Base-by-base conservation (phyloP, 2,329 filamentous ascomycete genomes). In the Paecilomyces sp. region DNA sequence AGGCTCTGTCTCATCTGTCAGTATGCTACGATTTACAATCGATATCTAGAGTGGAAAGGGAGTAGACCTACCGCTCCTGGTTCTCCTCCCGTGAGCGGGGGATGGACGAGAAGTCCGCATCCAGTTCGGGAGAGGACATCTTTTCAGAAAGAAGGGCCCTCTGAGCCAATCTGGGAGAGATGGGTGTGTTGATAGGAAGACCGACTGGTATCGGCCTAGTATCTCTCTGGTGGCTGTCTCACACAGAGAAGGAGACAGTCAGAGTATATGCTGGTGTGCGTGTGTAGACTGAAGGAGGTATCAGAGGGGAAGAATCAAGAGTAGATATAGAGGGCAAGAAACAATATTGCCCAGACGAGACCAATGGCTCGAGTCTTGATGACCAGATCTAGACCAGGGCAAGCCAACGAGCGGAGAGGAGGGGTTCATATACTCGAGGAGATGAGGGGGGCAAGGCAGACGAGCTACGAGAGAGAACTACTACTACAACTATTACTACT, bases 1-100 rank as follows among this genome's bases (percentile, higher is more conserved):
- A 97, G 24, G 92, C 92, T 69, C 92, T 88, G 67, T 22, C 7
- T 4, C 9, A 54, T 47, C 18, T 9, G 59, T 69, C 57, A 69
- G 61, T 60, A 33, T 58, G 61, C 56, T 57, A 54, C 59, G 9
- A 8, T 54, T n/a, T 30, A 51, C 57, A 34, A 31, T 47, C 24
- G 13, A 22, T 31, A 51, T 28, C 57, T 31, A 53, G 28, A 36
- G 15, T 24, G 22, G 56, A 13, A 24, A 22, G 56, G 33, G 28
- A 55, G 47, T 36, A 9, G 13, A 61, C 69, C 47, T 68, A 78
- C 77, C 77, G 73, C 66, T 79, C 77, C 63, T 78, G 75, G 59
- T 79, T 79, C 67, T 79, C 77, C 66, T 75, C 73, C 62, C 73
- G 71, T 31, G 73, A 74, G n/a, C 73, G 71, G 60, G 70, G 70